Evolutionary conservation across 1,139 yeast species (phyloP), one percentile per base, ranked within the genome.

Genomic region (Kodamaea derodonti): DNA sequence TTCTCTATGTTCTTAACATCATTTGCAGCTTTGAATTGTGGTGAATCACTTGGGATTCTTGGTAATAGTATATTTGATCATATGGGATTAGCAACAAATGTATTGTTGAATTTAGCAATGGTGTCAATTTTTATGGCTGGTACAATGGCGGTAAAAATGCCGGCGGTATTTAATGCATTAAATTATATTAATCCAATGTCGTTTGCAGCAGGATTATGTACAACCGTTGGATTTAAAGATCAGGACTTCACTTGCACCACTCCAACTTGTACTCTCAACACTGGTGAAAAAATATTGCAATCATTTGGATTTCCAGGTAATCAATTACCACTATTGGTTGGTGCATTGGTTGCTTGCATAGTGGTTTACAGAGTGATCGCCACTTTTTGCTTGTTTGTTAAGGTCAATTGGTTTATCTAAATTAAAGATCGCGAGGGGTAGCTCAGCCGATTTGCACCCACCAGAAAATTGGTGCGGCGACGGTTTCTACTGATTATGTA

Each of bases 81-180:
- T 51, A 74, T 85, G 35, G 95, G 95, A 0, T 72, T 86, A 46
- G 95, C 94, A 0, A 76, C 84, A 16, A 85, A 84, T 49, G 58
- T 85, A 4, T 72, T 86, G 31, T 72, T 88, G 0, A 72, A 78
- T 8, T 52, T 83, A 22, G 58, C 84, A 32, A 73, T 84, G 3
- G 62, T 85, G 38, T 92, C 90, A 6, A 74, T 83, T 13, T 77
- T 83, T 47, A 84, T 86, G 94, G 86, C 87, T 3, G 96, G 95
- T n/a, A 67, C 90, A 4, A 72, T 87, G 80, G 82, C 95, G 0
- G 60, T 84, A 44, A 69, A 80, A 24, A 77, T 86, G 82, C 87
- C 87, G 6, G 61, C 60, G 1, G 76, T 86, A 35, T 72, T 86
- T 51, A 67, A 68, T 43, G 95, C 80, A 0, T 60, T 83, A 54